Evolutionary conservation across 2,329 filamentous ascomycete genomes (phyloP).

Genomic region (Teratosphaeria gauchensis): DNA sequence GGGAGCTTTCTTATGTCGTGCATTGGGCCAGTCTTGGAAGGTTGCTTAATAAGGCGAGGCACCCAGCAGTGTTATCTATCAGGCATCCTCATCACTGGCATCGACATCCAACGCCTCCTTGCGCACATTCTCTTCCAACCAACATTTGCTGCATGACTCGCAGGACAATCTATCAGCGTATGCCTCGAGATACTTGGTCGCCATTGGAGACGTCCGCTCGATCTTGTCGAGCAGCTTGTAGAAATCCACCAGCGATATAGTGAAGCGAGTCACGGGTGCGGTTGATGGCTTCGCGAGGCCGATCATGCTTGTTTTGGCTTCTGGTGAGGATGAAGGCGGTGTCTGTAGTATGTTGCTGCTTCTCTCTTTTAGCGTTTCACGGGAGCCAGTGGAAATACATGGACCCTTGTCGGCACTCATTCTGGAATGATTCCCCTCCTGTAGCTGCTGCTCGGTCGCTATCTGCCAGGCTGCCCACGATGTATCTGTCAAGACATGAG

Average conservation of each 20-base stretch:
- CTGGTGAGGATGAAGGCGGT: background rate
- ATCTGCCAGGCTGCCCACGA: background rate
- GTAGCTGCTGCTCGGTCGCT: background rate
- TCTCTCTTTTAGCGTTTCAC: constrained; percentile 8
- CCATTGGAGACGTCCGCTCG: constrained; percentile 11
- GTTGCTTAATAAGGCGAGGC: background rate
- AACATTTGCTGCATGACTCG: constrained; percentile 12
- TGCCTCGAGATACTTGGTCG: constrained; percentile 10
- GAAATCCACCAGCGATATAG: constrained; percentile 8
- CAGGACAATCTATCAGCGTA: constrained; percentile 12
- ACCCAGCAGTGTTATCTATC: background rate
- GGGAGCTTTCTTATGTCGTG: too few relatives aligned
- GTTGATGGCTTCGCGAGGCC: too few relatives aligned
- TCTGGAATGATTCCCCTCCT: background rate
- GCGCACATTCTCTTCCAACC: constrained; percentile 5
- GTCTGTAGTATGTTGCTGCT: background rate
- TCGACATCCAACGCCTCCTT: background rate
- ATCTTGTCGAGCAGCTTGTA: constrained; percentile 15
- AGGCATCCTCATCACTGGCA: background rate
- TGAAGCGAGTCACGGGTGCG: constrained; percentile 2
- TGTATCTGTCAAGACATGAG: constrained; percentile 5
- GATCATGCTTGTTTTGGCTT: background rate
- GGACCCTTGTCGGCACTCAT: background rate
- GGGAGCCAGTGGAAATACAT: background rate
- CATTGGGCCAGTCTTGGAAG: too few relatives aligned